Base-by-base conservation (phyloP, 148 eudicot species). In the Dianthus caryophyllus region DNA sequence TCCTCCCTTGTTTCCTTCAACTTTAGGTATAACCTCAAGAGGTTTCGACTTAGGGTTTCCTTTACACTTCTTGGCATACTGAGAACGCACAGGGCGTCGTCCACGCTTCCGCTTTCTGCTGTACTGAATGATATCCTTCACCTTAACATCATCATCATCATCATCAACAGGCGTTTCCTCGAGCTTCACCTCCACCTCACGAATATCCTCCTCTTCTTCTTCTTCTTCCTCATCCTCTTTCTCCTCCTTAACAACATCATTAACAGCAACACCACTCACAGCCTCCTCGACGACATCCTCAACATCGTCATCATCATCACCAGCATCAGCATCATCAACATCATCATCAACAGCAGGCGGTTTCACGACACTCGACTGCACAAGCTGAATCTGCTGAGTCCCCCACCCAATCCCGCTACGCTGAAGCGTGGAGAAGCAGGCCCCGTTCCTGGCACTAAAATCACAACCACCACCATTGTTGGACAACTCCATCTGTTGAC, bases 321-420 rank as follows among this genome's bases (percentile, higher is more conserved):
- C 49, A 62, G 82, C 64, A 27, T 65, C 43, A 74, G 81, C 71
- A 70, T 82, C 26, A 73, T 73, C 65, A 53, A 25, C 41, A 17
- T 20, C 41, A 17, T 60, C 64, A 16, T 29, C 29, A n/a, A n/a
- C n/a, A n/a, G n/a, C n/a, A 6, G 39, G 71, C 33, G 75, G 66
- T 73, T 61, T 74, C 1, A 14, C 31, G 56, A 20, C 24, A 60
- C 12, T 2, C 20, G 64, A 10, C 18, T 36, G 64, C 7, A 60
- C 47, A 36, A 8, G 68, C 70, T 66, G 57, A 51, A 52, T 63
- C 39, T 73, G 77, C 24, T 46, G 69, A 9, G 48, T 47, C n/a
- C 83, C 83, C 83, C 83, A 80, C 43, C 52, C 61, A 36, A 80
- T 29, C n/a, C 52, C 48, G 27, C 70, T 36, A 20, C 52, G 41